A percentile compares a stretch with the other conserved stretches of the same genome.
phyloP scores from a whole-genome alignment of 1,284 basidiomycete species.

The Anthracocystis panici-leucophaei region DNA sequence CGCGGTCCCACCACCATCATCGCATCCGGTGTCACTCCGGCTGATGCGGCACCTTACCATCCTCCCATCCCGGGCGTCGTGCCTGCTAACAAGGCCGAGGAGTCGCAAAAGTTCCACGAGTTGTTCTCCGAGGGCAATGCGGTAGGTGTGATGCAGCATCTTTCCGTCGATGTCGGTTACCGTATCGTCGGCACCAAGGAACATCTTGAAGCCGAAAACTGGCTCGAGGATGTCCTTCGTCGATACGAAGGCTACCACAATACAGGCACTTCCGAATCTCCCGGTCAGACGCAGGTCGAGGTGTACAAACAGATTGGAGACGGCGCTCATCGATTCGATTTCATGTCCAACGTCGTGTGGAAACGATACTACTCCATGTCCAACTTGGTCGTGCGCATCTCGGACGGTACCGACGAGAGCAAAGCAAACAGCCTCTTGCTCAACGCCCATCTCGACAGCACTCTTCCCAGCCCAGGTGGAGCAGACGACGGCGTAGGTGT shows the following conservation, averaged over 20 bases:
- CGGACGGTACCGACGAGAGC: slow-evolving; percentile 78
- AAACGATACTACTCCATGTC: slow-evolving; percentile 88
- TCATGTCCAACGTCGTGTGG: slow-evolving; percentile 77
- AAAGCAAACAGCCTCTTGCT: slow-evolving; percentile 76
- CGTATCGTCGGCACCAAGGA: slow-evolving; percentile 91
- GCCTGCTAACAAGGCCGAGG: slow-evolving; percentile 22
- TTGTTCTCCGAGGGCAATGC: slow-evolving; percentile 65
- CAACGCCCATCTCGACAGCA: slow-evolving; percentile 87
- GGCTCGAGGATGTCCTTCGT: slow-evolving; percentile 79
- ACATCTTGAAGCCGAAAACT: slow-evolving; percentile 85
- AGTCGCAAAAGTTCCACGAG: slow-evolving; percentile 30
- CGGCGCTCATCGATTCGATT: slow-evolving; percentile 67
- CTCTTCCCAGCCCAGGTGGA: slow-evolving; percentile 72
- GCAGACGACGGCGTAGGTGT: slow-evolving; percentile 82
- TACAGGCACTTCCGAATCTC: slow-evolving; percentile 37
- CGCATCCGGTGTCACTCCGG: slow-evolving; percentile 36
- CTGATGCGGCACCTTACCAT: slow-evolving; percentile 46
- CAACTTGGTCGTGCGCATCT: slow-evolving; percentile 89
- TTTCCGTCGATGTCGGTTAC: slow-evolving; percentile 84
- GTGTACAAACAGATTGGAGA: slow-evolving; percentile 67
- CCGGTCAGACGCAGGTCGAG: slow-evolving; percentile 64
- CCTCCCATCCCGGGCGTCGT: slow-evolving; percentile 29
- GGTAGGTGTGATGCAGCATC: slow-evolving; percentile 61
- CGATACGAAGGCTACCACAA: slow-evolving; percentile 71
- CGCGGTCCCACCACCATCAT: slow-evolving; percentile 39